Evolutionary conservation across 2,329 filamentous ascomycete species (phyloP).

Genomic region (Xylaria polymorpha): DNA sequence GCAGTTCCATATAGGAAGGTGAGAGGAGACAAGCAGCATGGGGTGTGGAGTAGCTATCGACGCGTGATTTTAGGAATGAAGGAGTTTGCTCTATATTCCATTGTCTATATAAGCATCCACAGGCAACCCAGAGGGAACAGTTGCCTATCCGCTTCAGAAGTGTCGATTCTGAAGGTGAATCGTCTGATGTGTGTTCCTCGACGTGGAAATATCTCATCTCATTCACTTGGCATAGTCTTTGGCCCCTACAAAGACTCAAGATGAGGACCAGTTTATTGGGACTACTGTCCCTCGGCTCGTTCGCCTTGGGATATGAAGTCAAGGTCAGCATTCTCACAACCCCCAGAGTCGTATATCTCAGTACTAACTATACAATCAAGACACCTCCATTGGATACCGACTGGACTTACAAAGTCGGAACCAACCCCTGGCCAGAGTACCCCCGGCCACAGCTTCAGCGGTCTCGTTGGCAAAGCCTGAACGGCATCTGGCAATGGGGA

Average conservation of each 20-base stretch:
- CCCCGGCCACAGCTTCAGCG: constrained; percentile 67
- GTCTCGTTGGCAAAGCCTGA: constrained; percentile 65
- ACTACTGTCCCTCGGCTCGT: constrained; percentile 18
- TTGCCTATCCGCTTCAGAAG: constrained; percentile 8
- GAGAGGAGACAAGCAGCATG: constrained; percentile 11
- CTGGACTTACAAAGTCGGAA: constrained; percentile 52
- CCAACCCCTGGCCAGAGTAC: constrained; percentile 67
- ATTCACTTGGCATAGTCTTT: constrained; percentile 1
- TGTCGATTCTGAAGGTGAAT: constrained; percentile 10
- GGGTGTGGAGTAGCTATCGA: constrained; percentile 21
- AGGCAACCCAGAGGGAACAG: not conserved
- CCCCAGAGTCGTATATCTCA: not conserved
- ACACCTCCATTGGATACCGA: constrained; percentile 37
- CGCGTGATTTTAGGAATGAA: constrained; percentile 14
- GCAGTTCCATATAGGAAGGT: constrained; percentile 36
- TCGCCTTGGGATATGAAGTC: constrained; percentile 34
- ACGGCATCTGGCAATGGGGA: constrained; percentile 68
- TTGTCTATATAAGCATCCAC: constrained; percentile 24
- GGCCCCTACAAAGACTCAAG: not conserved
- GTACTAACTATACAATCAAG: constrained; percentile 25
- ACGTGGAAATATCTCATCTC: constrained; percentile 2
- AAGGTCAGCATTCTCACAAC: constrained; percentile 27
- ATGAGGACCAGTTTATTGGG: constrained; percentile 28
- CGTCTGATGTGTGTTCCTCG: not conserved
- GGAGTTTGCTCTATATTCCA: not conserved